These are phyloP conservation scores for Thinopyrum elongatum DNA, from an alignment of 176 grass and related monocot genomes.

Conservation along the genomic window DNA sequence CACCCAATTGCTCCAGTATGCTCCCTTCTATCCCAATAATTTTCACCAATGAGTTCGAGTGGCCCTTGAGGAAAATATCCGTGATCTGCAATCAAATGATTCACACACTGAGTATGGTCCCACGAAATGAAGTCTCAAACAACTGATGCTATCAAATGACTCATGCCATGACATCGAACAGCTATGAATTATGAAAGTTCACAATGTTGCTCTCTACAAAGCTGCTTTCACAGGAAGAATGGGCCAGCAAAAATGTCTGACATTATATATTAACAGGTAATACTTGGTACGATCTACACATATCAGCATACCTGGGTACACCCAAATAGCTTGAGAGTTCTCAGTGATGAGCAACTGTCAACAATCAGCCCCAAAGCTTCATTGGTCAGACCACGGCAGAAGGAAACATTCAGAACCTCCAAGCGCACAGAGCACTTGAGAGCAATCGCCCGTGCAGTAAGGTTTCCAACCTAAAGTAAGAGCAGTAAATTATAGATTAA, in stretches of 20 bases:
- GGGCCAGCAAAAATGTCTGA: not conserved
- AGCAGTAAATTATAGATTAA: conserved; percentile 10
- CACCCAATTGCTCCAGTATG: conserved; percentile 39
- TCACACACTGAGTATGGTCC: not conserved
- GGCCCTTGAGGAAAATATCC: conserved; percentile 73
- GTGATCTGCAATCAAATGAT: conserved; percentile 62
- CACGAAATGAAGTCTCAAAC: not conserved
- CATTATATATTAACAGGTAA: not conserved
- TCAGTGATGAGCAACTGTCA: conserved; percentile 63
- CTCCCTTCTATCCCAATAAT: conserved; percentile 67
- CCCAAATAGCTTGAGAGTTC: conserved; percentile 86
- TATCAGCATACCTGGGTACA: conserved; percentile 74
- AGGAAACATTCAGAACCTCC: conserved; percentile 85
- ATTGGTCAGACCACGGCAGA: conserved; percentile 77
- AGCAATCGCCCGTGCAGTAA: conserved; percentile 78
- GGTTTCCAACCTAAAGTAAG: conserved; percentile 63
- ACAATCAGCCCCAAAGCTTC: conserved; percentile 84
- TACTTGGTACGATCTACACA: not conserved
- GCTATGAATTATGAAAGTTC: not conserved
- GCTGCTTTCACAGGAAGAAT: conserved; percentile 1
- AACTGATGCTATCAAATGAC: not conserved
- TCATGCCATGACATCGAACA: not conserved
- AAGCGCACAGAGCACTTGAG: conserved; percentile 49
- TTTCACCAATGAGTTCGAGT: conserved; percentile 58
- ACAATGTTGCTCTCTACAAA: not conserved